phyloP scores from a whole-genome alignment of 2,329 filamentous ascomycete genomes.

The Sphaerulina vaccinii region DNA sequence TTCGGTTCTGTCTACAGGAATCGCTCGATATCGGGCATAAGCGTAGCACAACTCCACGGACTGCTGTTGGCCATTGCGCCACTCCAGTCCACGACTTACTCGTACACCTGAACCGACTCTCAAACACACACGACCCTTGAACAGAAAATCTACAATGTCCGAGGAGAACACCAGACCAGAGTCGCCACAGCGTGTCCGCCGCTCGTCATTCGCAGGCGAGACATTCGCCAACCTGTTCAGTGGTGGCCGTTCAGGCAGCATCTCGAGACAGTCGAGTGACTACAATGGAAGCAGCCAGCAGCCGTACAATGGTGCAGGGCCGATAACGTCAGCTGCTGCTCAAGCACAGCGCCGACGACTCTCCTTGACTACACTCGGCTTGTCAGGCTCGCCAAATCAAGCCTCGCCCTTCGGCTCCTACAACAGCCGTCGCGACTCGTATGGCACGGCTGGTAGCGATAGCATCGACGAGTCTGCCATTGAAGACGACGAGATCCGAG shows the following conservation, averaged over 20 bases:
- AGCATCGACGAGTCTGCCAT: constrained; percentile 52
- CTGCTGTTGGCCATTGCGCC: constrained; percentile 17
- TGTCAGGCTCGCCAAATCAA: constrained; percentile 45
- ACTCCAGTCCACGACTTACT: constrained; percentile 8
- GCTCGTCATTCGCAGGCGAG: constrained; percentile 50
- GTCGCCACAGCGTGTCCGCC: constrained; percentile 37
- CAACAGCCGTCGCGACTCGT: constrained; percentile 44
- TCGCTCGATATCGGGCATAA: not conserved
- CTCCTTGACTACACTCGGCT: constrained; percentile 51
- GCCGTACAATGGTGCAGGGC: constrained; percentile 40
- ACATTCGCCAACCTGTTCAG: constrained; percentile 52
- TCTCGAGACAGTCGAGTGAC: constrained; percentile 34
- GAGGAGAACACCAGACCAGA: constrained; percentile 19
- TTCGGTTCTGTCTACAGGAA: not conserved
- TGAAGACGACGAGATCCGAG: constrained; percentile 49
- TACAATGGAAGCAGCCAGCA: constrained; percentile 31
- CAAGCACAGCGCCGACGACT: constrained; percentile 51
- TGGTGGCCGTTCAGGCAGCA: constrained; percentile 32
- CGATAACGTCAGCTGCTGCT: constrained; percentile 50
- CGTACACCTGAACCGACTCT: too few relatives aligned
- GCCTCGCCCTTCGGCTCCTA: constrained; percentile 45
- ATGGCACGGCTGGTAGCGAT: constrained; percentile 43
- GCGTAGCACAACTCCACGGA: not conserved
- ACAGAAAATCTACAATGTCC: constrained; percentile 19
- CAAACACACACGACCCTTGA: not conserved